A percentile compares a stretch with the other conserved stretches of the same genome.
Evolutionary conservation across 2,329 filamentous ascomycete genomes (phyloP).

Genomic region (Penicillium sp.): DNA sequence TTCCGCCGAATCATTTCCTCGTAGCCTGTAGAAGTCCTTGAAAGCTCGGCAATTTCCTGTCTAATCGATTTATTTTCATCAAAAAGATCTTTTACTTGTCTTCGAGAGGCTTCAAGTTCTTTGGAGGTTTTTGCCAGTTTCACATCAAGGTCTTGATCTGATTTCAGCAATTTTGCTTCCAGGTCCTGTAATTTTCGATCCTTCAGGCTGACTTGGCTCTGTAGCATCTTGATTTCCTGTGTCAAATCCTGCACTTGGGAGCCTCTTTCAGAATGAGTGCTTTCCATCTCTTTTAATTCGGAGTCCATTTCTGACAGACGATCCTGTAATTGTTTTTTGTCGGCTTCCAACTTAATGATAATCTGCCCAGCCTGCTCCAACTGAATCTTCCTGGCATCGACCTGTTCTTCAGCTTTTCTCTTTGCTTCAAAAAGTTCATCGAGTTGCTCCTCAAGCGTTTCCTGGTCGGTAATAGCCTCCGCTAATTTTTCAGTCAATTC

Average conservation of each 20-base stretch:
- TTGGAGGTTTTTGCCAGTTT: conserved; percentile 75
- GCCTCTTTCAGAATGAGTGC: conserved; percentile 67
- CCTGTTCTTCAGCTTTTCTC: conserved; percentile 80
- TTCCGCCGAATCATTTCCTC: conserved; percentile 91
- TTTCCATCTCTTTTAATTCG: conserved; percentile 66
- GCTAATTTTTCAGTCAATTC: conserved; percentile 91
- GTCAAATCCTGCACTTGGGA: conserved; percentile 71
- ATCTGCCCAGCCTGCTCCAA: conserved; percentile 88
- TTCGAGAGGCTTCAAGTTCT: conserved; percentile 69
- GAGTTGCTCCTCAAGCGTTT: conserved; percentile 87
- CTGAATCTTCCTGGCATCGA: conserved; percentile 72
- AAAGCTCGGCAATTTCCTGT: conserved; percentile 79
- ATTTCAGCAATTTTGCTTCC: conserved; percentile 75
- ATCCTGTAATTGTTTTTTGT: conserved; percentile 70
- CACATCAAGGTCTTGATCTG: conserved; percentile 83
- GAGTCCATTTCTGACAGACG: conserved; percentile 67
- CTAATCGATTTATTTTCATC: conserved; percentile 80
- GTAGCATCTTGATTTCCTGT: conserved; percentile 84
- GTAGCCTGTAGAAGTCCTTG: conserved; percentile 88
- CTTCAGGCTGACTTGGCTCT: conserved; percentile 83
- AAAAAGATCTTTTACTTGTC: conserved; percentile 69
- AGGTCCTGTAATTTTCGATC: conserved; percentile 86
- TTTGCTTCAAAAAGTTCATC: conserved; percentile 86
- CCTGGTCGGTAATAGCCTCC: conserved; percentile 89
- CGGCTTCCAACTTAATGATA: conserved; percentile 78